These are phyloP conservation scores for Tylopilus cervinicoccineus DNA, from an alignment of 768 basidiomycete species.

Conservation along the genomic window DNA sequence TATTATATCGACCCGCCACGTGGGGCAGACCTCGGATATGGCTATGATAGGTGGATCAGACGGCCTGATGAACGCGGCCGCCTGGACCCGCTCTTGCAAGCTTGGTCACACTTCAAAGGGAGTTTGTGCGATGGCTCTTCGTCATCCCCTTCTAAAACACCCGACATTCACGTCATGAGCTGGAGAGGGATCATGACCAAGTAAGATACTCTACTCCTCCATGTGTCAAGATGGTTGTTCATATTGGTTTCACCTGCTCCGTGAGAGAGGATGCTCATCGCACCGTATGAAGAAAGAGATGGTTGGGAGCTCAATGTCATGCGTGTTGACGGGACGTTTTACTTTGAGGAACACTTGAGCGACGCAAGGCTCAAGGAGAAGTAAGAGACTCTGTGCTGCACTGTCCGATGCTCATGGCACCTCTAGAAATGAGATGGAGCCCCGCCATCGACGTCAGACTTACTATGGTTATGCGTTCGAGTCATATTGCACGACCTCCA, in stretches of 20 bases:
- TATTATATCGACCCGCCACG: constrained; percentile 68
- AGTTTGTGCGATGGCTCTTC: constrained; percentile 33
- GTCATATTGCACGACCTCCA: constrained; percentile 68
- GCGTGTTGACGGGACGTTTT: constrained; percentile 63
- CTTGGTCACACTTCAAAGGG: constrained; percentile 43
- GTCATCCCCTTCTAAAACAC: constrained; percentile 18
- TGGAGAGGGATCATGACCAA: constrained; percentile 88
- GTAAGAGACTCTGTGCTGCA: constrained; percentile 37
- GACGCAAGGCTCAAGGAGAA: constrained; percentile 60
- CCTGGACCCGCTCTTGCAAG: constrained; percentile 64
- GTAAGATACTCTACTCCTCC: constrained; percentile 37
- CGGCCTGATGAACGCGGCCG: constrained; percentile 63
- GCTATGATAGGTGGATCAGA: constrained; percentile 70
- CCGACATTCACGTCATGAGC: constrained; percentile 53
- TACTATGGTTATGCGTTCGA: constrained; percentile 92
- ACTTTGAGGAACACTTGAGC: constrained; percentile 68
- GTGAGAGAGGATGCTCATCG: constrained; percentile 68
- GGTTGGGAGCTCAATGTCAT: constrained; percentile 83
- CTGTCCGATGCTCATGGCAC: constrained; percentile 1
- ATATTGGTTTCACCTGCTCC: constrained; percentile 18
- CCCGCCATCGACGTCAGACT: constrained; percentile 56
- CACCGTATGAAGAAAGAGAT: constrained; percentile 80
- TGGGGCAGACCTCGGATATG: constrained; percentile 61
- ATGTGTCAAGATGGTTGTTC: background rate
- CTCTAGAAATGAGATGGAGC: constrained; percentile 60